phyloP scores from a whole-genome alignment of 441 rosid genomes.

The Omphalea diandra region DNA sequence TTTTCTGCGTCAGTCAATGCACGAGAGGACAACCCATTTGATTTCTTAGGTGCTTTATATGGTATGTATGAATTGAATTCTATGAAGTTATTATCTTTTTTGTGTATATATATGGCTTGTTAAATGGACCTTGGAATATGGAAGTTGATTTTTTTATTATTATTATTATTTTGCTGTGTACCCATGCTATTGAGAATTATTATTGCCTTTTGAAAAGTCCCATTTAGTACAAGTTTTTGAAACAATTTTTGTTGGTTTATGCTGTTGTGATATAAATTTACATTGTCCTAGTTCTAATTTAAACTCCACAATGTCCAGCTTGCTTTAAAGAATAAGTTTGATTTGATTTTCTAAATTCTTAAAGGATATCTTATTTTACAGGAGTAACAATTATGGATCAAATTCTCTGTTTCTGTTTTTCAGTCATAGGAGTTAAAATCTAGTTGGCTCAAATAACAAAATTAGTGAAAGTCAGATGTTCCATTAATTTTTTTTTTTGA shows the following conservation, averaged over 20 bases:
- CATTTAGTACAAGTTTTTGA: background rate
- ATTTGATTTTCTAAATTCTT: background rate
- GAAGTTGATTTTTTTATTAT: background rate
- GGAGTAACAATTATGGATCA: background rate
- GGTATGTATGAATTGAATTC: constrained; percentile 23
- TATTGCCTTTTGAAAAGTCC: no score
- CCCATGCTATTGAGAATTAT: background rate
- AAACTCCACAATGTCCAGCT: no score
- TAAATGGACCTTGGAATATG: background rate
- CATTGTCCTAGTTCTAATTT: background rate
- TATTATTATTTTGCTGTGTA: background rate
- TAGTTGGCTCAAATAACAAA: background rate
- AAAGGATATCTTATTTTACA: background rate
- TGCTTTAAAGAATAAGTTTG: background rate
- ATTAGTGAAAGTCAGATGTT: background rate
- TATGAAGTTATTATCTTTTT: background rate
- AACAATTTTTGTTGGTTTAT: background rate
- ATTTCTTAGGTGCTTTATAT: constrained; percentile 30
- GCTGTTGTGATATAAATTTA: background rate
- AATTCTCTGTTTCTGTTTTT: background rate
- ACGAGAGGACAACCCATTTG: constrained; percentile 34
- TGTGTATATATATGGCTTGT: background rate
- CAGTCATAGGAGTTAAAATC: background rate
- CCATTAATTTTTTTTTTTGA: background rate
- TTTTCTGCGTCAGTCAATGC: constrained; percentile 28